phyloP scores from a whole-genome alignment of 352 stramenopile genomes.

The Globisporangium camurandrum region DNA sequence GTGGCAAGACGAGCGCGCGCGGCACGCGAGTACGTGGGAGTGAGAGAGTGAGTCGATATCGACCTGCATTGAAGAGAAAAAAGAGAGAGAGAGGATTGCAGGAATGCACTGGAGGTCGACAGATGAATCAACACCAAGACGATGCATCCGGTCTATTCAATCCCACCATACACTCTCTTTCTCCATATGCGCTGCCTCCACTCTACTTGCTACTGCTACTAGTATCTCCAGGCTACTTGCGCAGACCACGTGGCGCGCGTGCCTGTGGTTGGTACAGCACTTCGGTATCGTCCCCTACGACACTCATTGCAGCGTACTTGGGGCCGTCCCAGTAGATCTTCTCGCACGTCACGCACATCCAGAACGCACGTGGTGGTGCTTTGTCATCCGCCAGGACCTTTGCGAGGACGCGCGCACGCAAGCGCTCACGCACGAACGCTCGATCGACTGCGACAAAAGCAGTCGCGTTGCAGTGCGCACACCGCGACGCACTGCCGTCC shows the following conservation, averaged over 20 bases:
- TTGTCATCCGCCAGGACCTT: no score
- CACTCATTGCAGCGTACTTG: slow-evolving; percentile 38
- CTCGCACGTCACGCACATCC: slow-evolving; percentile 49
- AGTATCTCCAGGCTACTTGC: not conserved
- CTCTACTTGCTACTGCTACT: not conserved
- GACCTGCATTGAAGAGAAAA: no score
- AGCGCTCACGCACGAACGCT: slow-evolving; percentile 17
- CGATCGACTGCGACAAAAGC: slow-evolving; percentile 25
- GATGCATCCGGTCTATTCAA: no score
- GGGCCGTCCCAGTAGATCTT: slow-evolving; percentile 77
- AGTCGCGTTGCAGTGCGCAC: slow-evolving; percentile 40
- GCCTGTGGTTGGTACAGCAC: slow-evolving; percentile 5
- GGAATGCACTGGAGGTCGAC: no score
- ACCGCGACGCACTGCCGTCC: slow-evolving; percentile 30
- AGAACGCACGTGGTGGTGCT: slow-evolving; percentile 15
- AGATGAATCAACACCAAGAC: no score
- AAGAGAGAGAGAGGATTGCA: no score
- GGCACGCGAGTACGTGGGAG: slow-evolving; percentile 48
- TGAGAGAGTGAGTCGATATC: no score
- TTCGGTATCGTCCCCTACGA: not conserved
- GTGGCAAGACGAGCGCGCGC: slow-evolving; percentile 65
- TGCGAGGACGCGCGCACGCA: slow-evolving; percentile 16
- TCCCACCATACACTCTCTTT: no score
- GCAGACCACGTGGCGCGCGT: no score
- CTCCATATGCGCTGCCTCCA: not conserved